Conservation (phyloP, 495 filamentous ascomycete species). For the Xanthoparmelia taractica region DNA sequence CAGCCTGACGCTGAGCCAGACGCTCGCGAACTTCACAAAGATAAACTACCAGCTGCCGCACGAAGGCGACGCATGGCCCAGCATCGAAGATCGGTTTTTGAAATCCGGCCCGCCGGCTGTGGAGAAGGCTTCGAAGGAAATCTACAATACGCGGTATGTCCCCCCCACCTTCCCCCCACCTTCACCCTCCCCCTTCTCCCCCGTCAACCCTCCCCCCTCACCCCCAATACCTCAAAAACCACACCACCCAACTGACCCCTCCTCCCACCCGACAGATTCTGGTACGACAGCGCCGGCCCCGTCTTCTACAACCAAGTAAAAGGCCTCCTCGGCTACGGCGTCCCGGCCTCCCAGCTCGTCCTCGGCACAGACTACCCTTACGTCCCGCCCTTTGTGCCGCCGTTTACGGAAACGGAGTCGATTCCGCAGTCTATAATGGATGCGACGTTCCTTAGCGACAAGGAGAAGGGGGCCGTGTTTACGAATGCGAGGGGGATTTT, state of each 20-base stretch:
- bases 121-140: neutral
- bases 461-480: neutral
- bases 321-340: neutral
- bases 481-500: neutral
- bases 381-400: neutral
- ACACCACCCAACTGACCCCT: neutral
- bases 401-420: neutral
- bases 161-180: neutral
- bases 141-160: neutral
- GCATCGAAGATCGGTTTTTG: neutral
- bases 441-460: neutral
- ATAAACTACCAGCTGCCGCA: neutral
- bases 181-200: no score
- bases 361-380: neutral
- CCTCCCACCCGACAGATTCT: neutral
- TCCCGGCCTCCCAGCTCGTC: neutral
- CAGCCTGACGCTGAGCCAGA: neutral
- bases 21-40: neutral
- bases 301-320: neutral
- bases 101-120: neutral
- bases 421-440: neutral
- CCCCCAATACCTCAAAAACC: no score
- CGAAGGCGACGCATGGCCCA: neutral
- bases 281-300: neutral
- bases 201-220: no score